Percentiles rank a stretch among this genome's conserved stretches.
Evolutionary conservation across 345 rosid species (phyloP).

Genomic region (Hibiscus trionum): DNA sequence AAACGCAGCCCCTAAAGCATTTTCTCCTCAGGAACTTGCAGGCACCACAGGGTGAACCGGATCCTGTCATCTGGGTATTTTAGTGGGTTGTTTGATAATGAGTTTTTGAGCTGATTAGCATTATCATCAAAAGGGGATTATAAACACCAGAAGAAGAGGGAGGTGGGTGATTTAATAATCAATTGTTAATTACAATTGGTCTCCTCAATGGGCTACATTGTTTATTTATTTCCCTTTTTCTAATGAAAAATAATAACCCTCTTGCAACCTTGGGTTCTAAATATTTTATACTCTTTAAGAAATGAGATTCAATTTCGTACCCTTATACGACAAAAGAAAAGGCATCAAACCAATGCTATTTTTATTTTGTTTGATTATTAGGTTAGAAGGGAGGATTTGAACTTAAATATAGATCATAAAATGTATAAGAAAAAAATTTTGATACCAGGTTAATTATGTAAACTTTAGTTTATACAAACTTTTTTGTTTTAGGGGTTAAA

Average conservation of each 20-base stretch:
- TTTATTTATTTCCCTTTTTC: conserved; percentile 26
- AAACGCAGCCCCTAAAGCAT: conserved; percentile 84
- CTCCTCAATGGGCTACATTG: conserved; percentile 69
- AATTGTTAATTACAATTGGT: conserved; percentile 50
- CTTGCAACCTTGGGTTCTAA: conserved; percentile 22
- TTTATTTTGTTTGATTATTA: too few species aligned
- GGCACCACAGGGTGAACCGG: conserved; percentile 94
- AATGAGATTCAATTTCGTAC: conserved; percentile 37
- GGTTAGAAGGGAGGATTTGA: too few species aligned
- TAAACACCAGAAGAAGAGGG: conserved; percentile 24
- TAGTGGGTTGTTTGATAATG: neutral
- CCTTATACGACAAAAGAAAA: neutral
- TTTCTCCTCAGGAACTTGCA: conserved; percentile 93
- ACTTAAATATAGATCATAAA: too few species aligned
- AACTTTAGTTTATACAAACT: too few species aligned
- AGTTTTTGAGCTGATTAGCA: conserved; percentile 19
- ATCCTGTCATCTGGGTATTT: conserved; percentile 34
- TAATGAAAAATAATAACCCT: conserved; percentile 5
- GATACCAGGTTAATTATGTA: too few species aligned
- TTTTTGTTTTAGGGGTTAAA: too few species aligned
- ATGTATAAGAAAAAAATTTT: too few species aligned
- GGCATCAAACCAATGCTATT: conserved; percentile 14
- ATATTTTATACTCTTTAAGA: conserved; percentile 21
- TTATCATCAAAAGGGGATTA: conserved; percentile 21
- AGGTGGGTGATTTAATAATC: conserved; percentile 54